These are phyloP conservation scores for Xerocomus brunneocitrinus DNA, from an alignment of 768 basidiomycete species.

Conservation along the genomic window DNA sequence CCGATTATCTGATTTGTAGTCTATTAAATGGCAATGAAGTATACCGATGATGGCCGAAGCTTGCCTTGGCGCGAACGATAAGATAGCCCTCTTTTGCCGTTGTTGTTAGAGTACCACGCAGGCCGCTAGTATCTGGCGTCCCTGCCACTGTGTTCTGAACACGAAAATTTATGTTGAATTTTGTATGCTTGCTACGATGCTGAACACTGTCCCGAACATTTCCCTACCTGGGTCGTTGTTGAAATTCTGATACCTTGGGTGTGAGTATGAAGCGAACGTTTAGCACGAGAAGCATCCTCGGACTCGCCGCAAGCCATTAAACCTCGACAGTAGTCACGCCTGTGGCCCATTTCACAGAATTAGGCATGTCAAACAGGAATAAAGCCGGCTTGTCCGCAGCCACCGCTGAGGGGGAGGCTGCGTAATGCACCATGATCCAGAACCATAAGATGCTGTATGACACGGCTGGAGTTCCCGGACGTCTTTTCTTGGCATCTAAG, in stretches of 20 bases:
- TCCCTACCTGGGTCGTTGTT: background rate
- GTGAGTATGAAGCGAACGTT: background rate
- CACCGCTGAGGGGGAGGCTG: background rate
- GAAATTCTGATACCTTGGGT: background rate
- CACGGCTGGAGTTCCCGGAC: no score
- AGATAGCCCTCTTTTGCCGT: no score
- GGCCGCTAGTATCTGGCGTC: no score
- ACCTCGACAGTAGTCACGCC: background rate
- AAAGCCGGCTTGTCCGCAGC: background rate
- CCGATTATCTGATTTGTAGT: background rate
- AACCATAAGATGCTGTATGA: no score
- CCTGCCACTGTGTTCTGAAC: background rate
- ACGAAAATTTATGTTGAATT: background rate
- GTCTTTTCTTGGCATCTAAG: background rate
- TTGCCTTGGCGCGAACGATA: conserved; percentile 5
- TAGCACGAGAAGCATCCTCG: background rate
- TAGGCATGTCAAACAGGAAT: background rate
- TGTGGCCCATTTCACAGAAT: background rate
- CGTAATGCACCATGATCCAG: background rate
- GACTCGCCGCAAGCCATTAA: background rate
- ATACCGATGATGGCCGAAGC: background rate
- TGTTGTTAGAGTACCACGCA: background rate
- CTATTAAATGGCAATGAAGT: conserved; percentile 1
- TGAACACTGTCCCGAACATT: background rate
- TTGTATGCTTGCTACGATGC: no score